Conservation (phyloP, 31 red algal species). For the Asparagopsis taxiformis region DNA sequence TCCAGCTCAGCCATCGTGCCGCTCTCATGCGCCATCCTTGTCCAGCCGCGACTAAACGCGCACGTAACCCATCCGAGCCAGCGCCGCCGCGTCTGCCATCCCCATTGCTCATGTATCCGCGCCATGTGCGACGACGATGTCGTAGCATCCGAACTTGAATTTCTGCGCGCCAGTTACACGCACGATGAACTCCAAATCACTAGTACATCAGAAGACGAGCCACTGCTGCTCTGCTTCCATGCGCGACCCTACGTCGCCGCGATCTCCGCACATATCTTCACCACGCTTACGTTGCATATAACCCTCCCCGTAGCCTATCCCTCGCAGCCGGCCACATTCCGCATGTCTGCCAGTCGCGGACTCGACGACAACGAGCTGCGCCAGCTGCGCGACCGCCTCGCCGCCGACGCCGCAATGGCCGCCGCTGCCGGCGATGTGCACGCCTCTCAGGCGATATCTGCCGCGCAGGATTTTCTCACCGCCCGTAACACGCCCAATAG, state of each 20-base stretch:
- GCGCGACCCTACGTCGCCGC: background rate
- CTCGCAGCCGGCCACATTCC: background rate
- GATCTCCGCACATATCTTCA: background rate
- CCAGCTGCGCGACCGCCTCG: background rate
- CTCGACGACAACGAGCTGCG: background rate
- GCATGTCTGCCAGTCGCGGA: background rate
- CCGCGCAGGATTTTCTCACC: slow-evolving; percentile 12
- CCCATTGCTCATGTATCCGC: too few relatives aligned
- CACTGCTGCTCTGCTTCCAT: background rate
- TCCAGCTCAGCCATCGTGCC: too few relatives aligned
- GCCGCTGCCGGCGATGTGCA: background rate
- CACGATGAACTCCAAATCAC: background rate
- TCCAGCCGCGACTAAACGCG: too few relatives aligned
- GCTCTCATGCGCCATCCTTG: too few relatives aligned
- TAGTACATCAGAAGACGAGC: background rate
- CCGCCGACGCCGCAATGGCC: background rate
- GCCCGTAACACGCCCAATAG: background rate
- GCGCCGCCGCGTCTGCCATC: too few relatives aligned
- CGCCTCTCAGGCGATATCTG: background rate
- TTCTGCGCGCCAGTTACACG: background rate
- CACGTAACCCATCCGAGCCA: too few relatives aligned
- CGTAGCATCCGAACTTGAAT: background rate
- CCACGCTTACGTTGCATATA: background rate
- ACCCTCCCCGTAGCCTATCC: background rate
- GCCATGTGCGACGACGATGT: background rate